Evolutionary conservation across 306 rosid genomes (phyloP), one percentile per base, ranked within the genome.

Genomic region (Cajanus cajan): DNA sequence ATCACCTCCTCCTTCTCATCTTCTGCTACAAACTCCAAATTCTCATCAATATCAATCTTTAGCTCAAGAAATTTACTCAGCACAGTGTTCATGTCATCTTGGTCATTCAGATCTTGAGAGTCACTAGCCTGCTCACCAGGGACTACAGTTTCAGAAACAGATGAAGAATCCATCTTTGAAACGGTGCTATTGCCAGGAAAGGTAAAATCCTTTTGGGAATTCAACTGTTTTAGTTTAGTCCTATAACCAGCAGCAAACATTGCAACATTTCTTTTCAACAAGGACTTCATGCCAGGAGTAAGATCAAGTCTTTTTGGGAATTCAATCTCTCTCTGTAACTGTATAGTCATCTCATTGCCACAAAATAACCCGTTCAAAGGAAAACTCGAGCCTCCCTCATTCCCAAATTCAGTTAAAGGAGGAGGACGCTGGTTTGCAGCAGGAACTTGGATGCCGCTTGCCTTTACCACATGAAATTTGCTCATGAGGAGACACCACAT

Each of bases 401-500:
- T 63, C 4, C 21, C 19, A 14, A 7, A 31, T 6, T 48, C 48
- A 69, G 68, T 36, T 15, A 31, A 31, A 71, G 84, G 52, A 3
- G 73, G 33, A 67, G 82, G 57, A 67, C 34, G 43, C 31, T 71
- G 64, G 33, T 69, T 73, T 12, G 44, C 81, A 65, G 73, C 71
- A 0, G 97, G 94, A 84, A 88, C 65, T 77, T 89, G 90, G 83
- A 90, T 82, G 22, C 82, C 43, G 58, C 82, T 86, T 0, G 97
- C 97, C 77, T 87, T 88, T 40, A 89, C 89, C 5, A 89, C 89
- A 81, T 93, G 91, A 77, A 90, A 90, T 67, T 90, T 90, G 78
- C 88, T 86, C 91, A 85, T 87, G 48, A 90, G 90, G 87, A 93
- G 84, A 78, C 97, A 90, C 94, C 96, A 89, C 92, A 93, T 89